Percentiles rank a stretch among this genome's conserved stretches.
Evolutionary conservation across 345 rosid species (phyloP).

Genomic region (Salix brachista): DNA sequence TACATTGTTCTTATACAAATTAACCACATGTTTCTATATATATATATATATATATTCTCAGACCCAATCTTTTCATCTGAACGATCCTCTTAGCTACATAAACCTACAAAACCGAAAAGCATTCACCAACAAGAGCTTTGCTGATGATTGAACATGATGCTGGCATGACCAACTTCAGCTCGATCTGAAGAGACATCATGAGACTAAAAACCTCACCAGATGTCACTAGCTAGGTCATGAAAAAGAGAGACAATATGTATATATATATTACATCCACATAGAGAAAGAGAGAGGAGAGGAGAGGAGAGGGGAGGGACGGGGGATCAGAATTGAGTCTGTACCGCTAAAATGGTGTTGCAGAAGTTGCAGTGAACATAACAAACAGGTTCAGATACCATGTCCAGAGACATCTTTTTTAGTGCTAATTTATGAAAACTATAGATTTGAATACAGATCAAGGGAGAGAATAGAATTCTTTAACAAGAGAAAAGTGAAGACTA

Average conservation of each 20-base stretch:
- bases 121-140: neutral
- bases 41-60: neutral
- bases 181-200: neutral
- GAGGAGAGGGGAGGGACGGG: neutral
- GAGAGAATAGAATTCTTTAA: neutral
- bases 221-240: neutral
- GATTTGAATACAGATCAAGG: neutral
- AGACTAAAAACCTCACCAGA: neutral
- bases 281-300: neutral
- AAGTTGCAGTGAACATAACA: constrained; percentile 97
- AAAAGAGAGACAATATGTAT: neutral
- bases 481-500: neutral
- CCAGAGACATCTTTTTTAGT: constrained; percentile 53
- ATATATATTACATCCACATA: neutral
- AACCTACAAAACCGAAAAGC: neutral
- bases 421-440: neutral
- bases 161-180: constrained; percentile 4
- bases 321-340: constrained; percentile 37
- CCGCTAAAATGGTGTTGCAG: constrained; percentile 98
- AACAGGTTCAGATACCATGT: constrained; percentile 71
- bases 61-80: constrained; percentile 7
- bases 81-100: neutral
- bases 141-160: constrained; percentile 1
- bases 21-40: neutral
- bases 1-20: neutral